These are phyloP conservation scores for Fraxinus paxiana DNA, from an alignment of 305 asterid species.

Conservation along the genomic window DNA sequence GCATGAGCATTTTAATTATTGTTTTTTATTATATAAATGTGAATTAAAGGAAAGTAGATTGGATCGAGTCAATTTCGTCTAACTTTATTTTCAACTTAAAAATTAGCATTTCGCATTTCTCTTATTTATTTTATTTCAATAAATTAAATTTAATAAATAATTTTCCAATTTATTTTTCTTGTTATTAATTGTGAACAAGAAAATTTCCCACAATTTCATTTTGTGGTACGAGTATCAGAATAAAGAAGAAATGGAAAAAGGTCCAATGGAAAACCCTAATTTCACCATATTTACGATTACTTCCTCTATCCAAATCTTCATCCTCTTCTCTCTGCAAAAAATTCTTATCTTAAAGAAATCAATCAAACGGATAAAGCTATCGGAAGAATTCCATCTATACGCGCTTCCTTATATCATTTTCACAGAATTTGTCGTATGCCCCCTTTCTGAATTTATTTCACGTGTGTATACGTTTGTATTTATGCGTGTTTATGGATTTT, in stretches of 20 bases:
- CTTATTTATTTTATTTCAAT: neutral
- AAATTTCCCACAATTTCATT: neutral
- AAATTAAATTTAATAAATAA: neutral
- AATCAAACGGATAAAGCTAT: neutral
- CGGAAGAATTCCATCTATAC: neutral
- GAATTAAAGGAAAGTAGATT: neutral
- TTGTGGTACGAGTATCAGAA: neutral
- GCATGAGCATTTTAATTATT: neutral
- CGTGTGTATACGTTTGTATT: neutral
- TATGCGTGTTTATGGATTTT: neutral
- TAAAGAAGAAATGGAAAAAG: neutral
- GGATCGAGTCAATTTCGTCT: neutral
- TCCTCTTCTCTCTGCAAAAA: neutral
- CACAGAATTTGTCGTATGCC: conserved; percentile 3
- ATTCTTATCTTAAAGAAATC: conserved; percentile 11
- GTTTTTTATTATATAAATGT: too few relatives aligned
- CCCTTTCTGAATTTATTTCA: neutral
- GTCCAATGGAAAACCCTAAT: conserved; percentile 23
- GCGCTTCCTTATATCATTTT: neutral
- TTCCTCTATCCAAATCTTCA: conserved; percentile 26
- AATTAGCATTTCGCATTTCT: neutral
- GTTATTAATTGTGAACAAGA: neutral
- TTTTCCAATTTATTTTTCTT: neutral
- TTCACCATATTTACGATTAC: conserved; percentile 3
- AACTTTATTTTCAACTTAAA: neutral